Evolutionary conservation across 2,329 filamentous ascomycete genomes (phyloP).

Genomic region (Microsporum canis): DNA sequence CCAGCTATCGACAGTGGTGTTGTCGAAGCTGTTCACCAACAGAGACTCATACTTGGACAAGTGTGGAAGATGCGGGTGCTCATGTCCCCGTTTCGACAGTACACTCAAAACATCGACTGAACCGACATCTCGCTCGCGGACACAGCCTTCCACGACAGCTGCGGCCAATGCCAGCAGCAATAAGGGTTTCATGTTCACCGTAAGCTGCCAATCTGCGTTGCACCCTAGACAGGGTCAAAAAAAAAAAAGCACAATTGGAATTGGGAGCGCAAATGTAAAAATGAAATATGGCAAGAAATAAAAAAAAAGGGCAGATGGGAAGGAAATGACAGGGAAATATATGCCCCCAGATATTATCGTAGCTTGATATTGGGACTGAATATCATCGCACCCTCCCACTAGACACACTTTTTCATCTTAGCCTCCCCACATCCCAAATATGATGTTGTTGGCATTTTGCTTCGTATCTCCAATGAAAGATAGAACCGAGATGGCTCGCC

Average conservation of each 20-base stretch:
- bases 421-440: not conserved
- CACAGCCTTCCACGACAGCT: constrained; percentile 8
- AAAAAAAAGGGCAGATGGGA: not conserved
- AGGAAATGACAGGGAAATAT: not conserved
- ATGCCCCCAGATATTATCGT: not conserved
- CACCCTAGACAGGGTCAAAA: not conserved
- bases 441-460: not conserved
- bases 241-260: not conserved
- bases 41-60: constrained; percentile 21
- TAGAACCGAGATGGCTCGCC: not conserved
- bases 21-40: constrained; percentile 21
- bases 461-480: not conserved
- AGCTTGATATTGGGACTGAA: not conserved
- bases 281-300: constrained; percentile 8
- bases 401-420: not conserved
- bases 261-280: not conserved
- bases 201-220: not conserved
- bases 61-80: constrained; percentile 16
- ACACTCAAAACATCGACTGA: constrained; percentile 2
- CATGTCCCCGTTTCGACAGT: constrained; percentile 16
- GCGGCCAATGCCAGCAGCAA: constrained; percentile 8
- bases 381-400: not conserved
- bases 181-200: constrained; percentile 4
- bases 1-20: constrained; percentile 20
- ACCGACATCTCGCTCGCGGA: constrained; percentile 1